Conservation (phyloP, 164 flowering plant species). For the Kingdonia uniflora region DNA sequence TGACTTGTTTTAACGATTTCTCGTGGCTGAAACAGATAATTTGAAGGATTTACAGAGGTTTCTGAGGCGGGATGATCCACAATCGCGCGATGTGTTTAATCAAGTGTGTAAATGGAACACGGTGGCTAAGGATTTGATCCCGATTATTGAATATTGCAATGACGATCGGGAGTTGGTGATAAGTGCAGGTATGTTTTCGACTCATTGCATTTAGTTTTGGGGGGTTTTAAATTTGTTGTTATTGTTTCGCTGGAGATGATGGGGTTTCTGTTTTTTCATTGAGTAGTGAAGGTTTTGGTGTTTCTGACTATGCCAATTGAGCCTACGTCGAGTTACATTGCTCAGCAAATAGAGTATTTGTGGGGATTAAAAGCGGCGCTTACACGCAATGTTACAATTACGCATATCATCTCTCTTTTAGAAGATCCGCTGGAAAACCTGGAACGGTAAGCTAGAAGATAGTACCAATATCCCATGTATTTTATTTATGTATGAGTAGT, state of each 20-base stretch:
- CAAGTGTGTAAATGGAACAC: slow-evolving; percentile 90
- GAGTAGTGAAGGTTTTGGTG: slow-evolving; percentile 75
- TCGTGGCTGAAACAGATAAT: slow-evolving; percentile 41
- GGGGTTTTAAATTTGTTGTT: no score
- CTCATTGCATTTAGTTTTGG: no score
- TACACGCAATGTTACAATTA: slow-evolving; percentile 47
- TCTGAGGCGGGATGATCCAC: slow-evolving; percentile 82
- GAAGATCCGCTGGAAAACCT: slow-evolving; percentile 77
- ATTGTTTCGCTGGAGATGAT: background rate
- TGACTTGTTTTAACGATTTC: background rate
- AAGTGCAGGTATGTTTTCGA: slow-evolving; percentile 43
- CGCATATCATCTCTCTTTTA: slow-evolving; percentile 60
- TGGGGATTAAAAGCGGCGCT: slow-evolving; percentile 70
- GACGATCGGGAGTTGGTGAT: slow-evolving; percentile 58
- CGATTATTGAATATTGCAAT: slow-evolving; percentile 64
- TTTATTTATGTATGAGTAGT: no score
- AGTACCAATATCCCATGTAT: background rate
- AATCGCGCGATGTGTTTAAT: slow-evolving; percentile 74
- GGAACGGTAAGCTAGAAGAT: slow-evolving; percentile 39
- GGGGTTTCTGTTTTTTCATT: slow-evolving; percentile 1
- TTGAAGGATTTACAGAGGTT: slow-evolving; percentile 88
- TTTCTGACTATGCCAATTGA: slow-evolving; percentile 91
- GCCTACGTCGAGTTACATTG: slow-evolving; percentile 46
- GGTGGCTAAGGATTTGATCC: slow-evolving; percentile 63
- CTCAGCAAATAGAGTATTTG: slow-evolving; percentile 75